Percentiles rank a stretch among this genome's conserved stretches.
Evolutionary conservation across 2,329 filamentous ascomycete genomes (phyloP).

Genomic region (Cadophora sp.): DNA sequence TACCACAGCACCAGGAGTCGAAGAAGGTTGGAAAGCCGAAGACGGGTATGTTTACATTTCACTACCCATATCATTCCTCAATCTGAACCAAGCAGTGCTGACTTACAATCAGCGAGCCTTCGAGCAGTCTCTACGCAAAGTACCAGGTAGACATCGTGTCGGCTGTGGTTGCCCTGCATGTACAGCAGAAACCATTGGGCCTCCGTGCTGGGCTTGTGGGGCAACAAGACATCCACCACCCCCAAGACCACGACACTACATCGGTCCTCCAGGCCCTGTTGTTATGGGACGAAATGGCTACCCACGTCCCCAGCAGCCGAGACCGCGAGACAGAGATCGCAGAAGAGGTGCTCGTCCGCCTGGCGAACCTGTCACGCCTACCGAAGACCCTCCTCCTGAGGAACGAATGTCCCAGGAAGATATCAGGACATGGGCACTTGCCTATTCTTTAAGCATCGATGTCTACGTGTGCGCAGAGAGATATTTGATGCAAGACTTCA

Average conservation of each 20-base stretch:
- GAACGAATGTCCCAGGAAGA: constrained; percentile 51
- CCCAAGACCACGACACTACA: constrained; percentile 35
- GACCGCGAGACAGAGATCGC: constrained; percentile 31
- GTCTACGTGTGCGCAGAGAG: constrained; percentile 58
- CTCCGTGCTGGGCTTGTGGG: constrained; percentile 53
- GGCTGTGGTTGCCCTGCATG: constrained; percentile 54
- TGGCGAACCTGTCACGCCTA: constrained; percentile 26
- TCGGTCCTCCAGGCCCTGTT: constrained; percentile 32
- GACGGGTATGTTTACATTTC: background rate
- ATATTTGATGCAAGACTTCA: constrained; percentile 56
- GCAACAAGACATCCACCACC: constrained; percentile 43
- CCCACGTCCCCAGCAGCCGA: constrained; percentile 25
- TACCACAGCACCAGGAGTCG: constrained; percentile 30
- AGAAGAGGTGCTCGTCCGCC: constrained; percentile 32
- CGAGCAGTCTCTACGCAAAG: constrained; percentile 52
- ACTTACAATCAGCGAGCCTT: constrained; percentile 40
- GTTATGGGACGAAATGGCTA: constrained; percentile 31
- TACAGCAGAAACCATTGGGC: constrained; percentile 42
- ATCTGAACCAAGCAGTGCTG: background rate
- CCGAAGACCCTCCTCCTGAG: constrained; percentile 32
- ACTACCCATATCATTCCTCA: background rate
- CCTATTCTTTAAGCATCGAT: constrained; percentile 55
- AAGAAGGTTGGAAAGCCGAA: constrained; percentile 43
- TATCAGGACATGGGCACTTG: constrained; percentile 54
- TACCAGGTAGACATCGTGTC: constrained; percentile 53